Conservation (phyloP, 2,329 filamentous ascomycete species). For the Bipolaris bicolor region DNA sequence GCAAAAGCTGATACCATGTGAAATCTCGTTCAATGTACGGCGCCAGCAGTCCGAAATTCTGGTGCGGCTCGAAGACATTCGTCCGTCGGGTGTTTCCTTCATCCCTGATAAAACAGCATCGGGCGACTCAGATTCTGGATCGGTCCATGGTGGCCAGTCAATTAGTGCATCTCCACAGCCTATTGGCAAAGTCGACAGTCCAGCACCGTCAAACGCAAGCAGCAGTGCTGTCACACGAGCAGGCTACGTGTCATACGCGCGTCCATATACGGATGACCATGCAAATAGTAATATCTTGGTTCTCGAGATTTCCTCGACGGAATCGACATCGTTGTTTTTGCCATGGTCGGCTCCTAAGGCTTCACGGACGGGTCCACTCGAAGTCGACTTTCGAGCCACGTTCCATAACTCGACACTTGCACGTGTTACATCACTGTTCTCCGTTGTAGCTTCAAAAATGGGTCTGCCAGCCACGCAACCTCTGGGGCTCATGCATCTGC, state of each 20-base stretch:
- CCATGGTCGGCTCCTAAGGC: slow-evolving; percentile 19
- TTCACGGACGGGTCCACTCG: slow-evolving; percentile 32
- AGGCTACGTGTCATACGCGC: slow-evolving; percentile 77
- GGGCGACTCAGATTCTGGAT: slow-evolving; percentile 26
- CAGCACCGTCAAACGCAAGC: slow-evolving; percentile 23
- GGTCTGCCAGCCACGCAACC: slow-evolving; percentile 67
- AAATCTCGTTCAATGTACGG: slow-evolving; percentile 75
- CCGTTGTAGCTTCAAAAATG: slow-evolving; percentile 81
- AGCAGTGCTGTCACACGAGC: slow-evolving; percentile 23
- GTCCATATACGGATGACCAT: slow-evolving; percentile 82
- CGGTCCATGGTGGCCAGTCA: slow-evolving; percentile 24
- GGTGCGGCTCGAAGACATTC: slow-evolving; percentile 82
- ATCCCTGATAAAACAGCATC: slow-evolving; percentile 54
- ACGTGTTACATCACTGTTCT: slow-evolving; percentile 74
- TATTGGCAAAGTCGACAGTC: slow-evolving; percentile 27
- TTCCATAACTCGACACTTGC: slow-evolving; percentile 75
- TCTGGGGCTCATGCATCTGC: slow-evolving; percentile 70
- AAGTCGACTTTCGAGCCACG: slow-evolving; percentile 62
- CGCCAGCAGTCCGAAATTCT: slow-evolving; percentile 75
- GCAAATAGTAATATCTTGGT: slow-evolving; percentile 70
- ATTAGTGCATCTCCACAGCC: slow-evolving; percentile 33
- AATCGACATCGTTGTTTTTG: slow-evolving; percentile 52
- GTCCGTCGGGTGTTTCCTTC: slow-evolving; percentile 81
- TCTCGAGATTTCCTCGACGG: slow-evolving; percentile 67
- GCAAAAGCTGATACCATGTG: slow-evolving; percentile 80